Evolutionary conservation across 352 stramenopile genomes (phyloP).

Genomic region (Pythium angustatum): DNA sequence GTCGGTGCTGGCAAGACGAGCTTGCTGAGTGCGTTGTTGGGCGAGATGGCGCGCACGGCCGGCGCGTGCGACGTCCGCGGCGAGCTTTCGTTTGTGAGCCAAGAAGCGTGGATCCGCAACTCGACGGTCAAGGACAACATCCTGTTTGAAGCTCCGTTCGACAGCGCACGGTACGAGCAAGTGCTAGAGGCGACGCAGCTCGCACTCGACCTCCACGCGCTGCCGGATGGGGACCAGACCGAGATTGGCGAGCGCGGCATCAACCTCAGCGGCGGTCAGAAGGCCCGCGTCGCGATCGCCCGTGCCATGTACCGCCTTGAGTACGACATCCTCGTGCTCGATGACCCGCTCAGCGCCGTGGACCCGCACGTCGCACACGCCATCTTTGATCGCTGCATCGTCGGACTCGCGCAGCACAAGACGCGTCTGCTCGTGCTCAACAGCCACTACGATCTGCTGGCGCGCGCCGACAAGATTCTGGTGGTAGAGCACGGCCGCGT

Average conservation of each 20-base stretch:
- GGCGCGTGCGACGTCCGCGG: constrained; percentile 16
- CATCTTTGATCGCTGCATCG: constrained; percentile 36
- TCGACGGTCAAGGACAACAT: constrained; percentile 36
- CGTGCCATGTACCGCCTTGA: constrained; percentile 33
- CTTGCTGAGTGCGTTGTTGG: constrained; percentile 44
- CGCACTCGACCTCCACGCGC: constrained; percentile 54
- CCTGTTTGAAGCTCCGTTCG: constrained; percentile 30
- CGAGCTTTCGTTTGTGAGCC: constrained; percentile 28
- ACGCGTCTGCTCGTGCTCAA: constrained; percentile 74
- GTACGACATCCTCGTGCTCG: constrained; percentile 37
- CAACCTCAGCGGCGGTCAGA: constrained; percentile 41
- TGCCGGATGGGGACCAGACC: constrained; percentile 69
- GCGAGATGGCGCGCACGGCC: constrained; percentile 36
- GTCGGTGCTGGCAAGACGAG: constrained; percentile 66
- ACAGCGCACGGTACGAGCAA: constrained; percentile 28
- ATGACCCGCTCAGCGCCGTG: constrained; percentile 40
- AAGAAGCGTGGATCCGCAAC: constrained; percentile 42
- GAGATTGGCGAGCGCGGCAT: constrained; percentile 56
- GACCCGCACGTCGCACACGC: constrained; percentile 37
- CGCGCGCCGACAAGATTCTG: constrained; percentile 22
- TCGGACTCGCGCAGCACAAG: constrained; percentile 35
- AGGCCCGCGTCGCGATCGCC: constrained; percentile 32
- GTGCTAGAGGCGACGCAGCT: constrained; percentile 60
- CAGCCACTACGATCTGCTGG: constrained; percentile 41
- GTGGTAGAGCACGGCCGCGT: constrained; percentile 54